Evolutionary conservation across 306 rosid species (phyloP).

Genomic region (Comarum palustre): DNA sequence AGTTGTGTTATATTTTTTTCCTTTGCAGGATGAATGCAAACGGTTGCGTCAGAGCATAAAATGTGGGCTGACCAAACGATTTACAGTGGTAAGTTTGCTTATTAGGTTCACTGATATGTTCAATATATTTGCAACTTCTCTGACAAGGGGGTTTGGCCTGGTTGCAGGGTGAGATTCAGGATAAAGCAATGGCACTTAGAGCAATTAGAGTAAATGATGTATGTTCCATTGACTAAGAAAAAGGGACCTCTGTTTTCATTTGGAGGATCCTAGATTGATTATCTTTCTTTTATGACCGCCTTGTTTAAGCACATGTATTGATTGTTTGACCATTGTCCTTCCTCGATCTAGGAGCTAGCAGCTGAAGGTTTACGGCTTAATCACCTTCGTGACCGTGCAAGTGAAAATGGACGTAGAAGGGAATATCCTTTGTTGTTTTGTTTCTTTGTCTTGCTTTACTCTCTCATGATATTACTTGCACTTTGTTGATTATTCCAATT

Average conservation of each 20-base stretch:
- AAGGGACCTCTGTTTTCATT: not conserved
- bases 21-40: conserved; percentile 78
- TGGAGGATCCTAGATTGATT: not conserved
- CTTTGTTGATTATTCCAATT: conserved; percentile 9
- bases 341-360: conserved; percentile 54
- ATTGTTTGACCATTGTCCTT: conserved; percentile 21
- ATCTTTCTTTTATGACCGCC: not conserved
- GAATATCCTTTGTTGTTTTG: conserved; percentile 86
- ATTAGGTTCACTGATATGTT: conserved; percentile 25
- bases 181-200: conserved; percentile 65
- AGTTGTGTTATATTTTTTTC: conserved; percentile 24
- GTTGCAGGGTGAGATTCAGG: conserved; percentile 73
- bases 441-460: not conserved
- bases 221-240: conserved; percentile 30
- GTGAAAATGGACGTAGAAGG: conserved; percentile 75
- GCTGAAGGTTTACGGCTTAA: conserved; percentile 62
- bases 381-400: conserved; percentile 81
- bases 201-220: conserved; percentile 76
- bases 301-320: not conserved
- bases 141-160: conserved; percentile 26
- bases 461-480: not conserved
- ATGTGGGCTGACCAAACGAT: conserved; percentile 69
- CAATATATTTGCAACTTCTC: conserved; percentile 19
- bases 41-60: conserved; percentile 69
- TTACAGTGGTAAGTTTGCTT: conserved; percentile 71